Percentiles rank a stretch among this genome's conserved stretches.
Evolutionary conservation across 495 filamentous ascomycete species (phyloP).

Genomic region (Talaromyces stipitatus): DNA sequence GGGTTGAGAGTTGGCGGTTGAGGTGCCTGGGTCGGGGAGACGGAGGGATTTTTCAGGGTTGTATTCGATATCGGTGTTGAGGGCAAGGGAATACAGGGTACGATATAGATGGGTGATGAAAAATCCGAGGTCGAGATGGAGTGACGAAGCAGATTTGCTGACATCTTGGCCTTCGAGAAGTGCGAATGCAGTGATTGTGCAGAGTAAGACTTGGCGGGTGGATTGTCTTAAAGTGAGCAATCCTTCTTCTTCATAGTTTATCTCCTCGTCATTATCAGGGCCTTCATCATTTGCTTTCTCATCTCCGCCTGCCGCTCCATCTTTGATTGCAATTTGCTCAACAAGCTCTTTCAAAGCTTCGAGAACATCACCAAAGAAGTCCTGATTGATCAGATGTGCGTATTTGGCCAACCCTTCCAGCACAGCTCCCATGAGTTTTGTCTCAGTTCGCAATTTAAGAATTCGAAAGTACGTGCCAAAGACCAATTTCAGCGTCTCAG

Average conservation of each 20-base stretch:
- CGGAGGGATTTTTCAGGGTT: constrained; percentile 68
- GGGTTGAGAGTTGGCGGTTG: too few species aligned
- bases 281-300: constrained; percentile 40
- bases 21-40: constrained; percentile 62
- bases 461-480: constrained; percentile 94
- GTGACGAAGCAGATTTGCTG: constrained; percentile 50
- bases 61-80: constrained; percentile 80
- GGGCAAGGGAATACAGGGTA: constrained; percentile 63
- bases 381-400: constrained; percentile 92
- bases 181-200: constrained; percentile 90
- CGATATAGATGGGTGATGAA: constrained; percentile 91
- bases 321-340: constrained; percentile 49
- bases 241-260: constrained; percentile 15
- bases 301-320: constrained; percentile 38
- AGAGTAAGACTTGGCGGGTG: constrained; percentile 82
- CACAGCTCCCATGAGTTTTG: constrained; percentile 84
- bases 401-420: constrained; percentile 88
- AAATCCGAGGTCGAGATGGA: constrained; percentile 87
- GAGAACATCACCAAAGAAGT: constrained; percentile 94
- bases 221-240: constrained; percentile 46
- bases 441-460: constrained; percentile 64
- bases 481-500: constrained; percentile 90
- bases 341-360: constrained; percentile 92
- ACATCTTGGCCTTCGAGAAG: constrained; percentile 83
- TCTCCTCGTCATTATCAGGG: constrained; percentile 16